Evolutionary conservation across 495 filamentous ascomycete species (phyloP), one percentile per base, ranked within the genome.

Genomic region (Xylaria telfairii): DNA sequence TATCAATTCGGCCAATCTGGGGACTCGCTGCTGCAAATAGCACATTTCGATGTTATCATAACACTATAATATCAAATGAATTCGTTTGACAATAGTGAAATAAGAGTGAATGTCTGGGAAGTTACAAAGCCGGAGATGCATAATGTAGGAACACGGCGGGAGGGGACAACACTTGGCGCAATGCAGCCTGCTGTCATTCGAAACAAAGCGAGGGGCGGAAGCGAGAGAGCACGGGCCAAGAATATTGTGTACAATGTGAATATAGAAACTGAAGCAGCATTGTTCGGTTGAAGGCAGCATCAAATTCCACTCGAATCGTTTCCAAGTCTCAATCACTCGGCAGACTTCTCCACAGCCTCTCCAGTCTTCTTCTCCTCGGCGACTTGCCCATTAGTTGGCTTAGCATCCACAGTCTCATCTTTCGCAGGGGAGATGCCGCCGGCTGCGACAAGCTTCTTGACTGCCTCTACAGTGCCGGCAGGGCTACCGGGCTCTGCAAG

Each of bases 401-500:
- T 73, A 61, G 74, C 77, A 39, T 65, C 71, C 15, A 53, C 72
- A 7, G 73, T 60, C 19, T 70, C 68, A 26, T 73, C 73, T 65
- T 73, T 72, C 21, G 74, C 41, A 24, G 34, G 72, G 17, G 65
- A 72, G 21, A 67, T 69, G 30, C 46, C 71, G 24, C 53, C 72
- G 41, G 71, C 72, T 63, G 73, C 79, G 24, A 87, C 85, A 24
- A 89, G 65, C 76, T 79, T 84, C 82, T 86, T 83, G 8, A 89
- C 88, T 15, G 85, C 86, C 0, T 84, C 82, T 47, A 90, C 83
- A 6, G 90, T 92, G 21, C 77, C 82, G 32, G 82, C 83, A 17
- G 90, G 90, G n/a, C 87, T 82, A 37, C 89, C 90, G 4, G 86
- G 71, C 76, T 89, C 86, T 30, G 84, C 83, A 21, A 87, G 87